Base-by-base conservation (phyloP, 2,329 filamentous ascomycete genomes). In the Tolypocladium cylindrosporum region DNA sequence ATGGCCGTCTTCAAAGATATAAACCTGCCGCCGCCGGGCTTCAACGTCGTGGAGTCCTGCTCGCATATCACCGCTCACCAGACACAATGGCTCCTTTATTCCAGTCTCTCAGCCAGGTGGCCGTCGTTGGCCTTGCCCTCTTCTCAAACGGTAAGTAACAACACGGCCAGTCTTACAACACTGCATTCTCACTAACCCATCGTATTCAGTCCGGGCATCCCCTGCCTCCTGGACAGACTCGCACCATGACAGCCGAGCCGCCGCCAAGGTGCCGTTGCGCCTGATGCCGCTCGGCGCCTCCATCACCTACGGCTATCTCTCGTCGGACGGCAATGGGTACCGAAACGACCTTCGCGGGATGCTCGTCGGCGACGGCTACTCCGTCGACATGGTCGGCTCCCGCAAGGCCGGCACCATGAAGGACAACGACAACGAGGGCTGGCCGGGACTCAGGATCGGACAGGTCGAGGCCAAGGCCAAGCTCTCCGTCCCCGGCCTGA, bases 251-350 rank as follows among this genome's bases (percentile, higher is more conserved):
- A 43, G 10, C 24, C 36, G 14, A 31, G 37, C 14, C n/a, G 55
- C 52, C 8, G 51, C 59, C 58, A 69, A 65, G 53, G 62, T 67
- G 7, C 60, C 68, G n/a, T 68, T 77, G 10, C 73, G 74, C 50
- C 70, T 77, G 62, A 75, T 78, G 71, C 69, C 75, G 3, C 68
- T 77, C 2, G 75, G 75, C 53, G 75, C 75, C 1, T 76, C 73
- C 56, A 76, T 77, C 58, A 76, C 74, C 11, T 71, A 64, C 52
- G 75, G 76, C 54, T 41, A 62, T 10, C 63, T 37, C 4, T 76
- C 74, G 1, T 64, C 70, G 1, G 67, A 71, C 54, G 69, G 66
- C 57, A 75, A 76, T 62, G 74, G 75, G 54, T 77, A 75, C 65
- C 73, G 75, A 40, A 57, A 64, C 24, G 58, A 62, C 48, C 66